Conservation (phyloP, 2,329 filamentous ascomycete genomes). For the Lasiodiplodia sp. region DNA sequence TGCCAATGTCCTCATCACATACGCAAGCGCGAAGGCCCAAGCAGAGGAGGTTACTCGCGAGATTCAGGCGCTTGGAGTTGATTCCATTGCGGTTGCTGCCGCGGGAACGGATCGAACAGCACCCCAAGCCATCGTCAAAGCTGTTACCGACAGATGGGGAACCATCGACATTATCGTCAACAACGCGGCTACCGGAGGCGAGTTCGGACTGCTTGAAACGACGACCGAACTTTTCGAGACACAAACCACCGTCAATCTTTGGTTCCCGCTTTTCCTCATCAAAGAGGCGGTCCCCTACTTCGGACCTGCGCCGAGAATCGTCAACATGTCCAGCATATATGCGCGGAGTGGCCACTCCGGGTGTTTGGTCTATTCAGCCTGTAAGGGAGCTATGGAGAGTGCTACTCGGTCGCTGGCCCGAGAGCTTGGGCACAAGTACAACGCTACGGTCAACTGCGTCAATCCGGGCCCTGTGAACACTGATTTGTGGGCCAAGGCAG, state of each 20-base stretch:
- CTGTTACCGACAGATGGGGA: constrained; percentile 48
- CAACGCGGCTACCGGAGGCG: constrained; percentile 47
- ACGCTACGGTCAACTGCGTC: constrained; percentile 65
- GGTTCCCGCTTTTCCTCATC: constrained; percentile 61
- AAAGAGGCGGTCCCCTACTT: constrained; percentile 62
- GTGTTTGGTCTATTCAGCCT: constrained; percentile 61
- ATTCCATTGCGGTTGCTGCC: constrained; percentile 49
- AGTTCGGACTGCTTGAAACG: constrained; percentile 44
- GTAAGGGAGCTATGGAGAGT: constrained; percentile 67
- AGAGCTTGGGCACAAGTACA: constrained; percentile 63
- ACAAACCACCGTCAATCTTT: constrained; percentile 65
- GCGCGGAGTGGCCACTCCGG: constrained; percentile 55
- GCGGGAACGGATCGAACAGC: constrained; percentile 47
- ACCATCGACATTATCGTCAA: constrained; percentile 54
- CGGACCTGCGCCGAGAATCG: constrained; percentile 55
- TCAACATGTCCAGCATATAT: constrained; percentile 66
- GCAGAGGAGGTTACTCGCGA: constrained; percentile 38
- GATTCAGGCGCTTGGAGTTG: constrained; percentile 47
- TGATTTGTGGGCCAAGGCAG: constrained; percentile 54
- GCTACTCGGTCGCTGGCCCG: constrained; percentile 66
- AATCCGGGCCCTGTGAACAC: constrained; percentile 67
- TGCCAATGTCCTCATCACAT: constrained; percentile 58
- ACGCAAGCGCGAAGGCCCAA: constrained; percentile 47
- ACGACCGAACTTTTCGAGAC: constrained; percentile 59
- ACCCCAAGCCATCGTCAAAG: constrained; percentile 46